Evolutionary conservation across 805 yeast species (phyloP), one percentile per base, ranked within the genome.

Genomic region (Candida broadrunensis): DNA sequence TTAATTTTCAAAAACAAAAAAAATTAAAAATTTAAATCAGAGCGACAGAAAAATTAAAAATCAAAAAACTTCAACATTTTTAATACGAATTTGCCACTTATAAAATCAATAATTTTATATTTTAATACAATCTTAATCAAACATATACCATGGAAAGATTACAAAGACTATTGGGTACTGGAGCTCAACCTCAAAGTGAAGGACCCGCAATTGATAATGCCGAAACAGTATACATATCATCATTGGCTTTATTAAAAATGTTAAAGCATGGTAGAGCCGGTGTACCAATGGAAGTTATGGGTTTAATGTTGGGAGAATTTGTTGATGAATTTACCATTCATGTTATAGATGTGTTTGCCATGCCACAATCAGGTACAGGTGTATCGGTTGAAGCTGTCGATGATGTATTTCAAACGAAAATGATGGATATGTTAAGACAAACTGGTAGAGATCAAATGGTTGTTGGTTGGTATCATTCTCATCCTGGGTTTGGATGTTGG

Each of bases 401-500:
- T 63, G 98, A 95, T 62, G 98, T 95, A 37, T 93, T 93, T 71
- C 99, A 93, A 65, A 90, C 98, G 3, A 87, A 84, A 61, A 95
- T 93, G 99, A 93, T 93, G 99, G 99, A 93, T 60, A 93, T 93
- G 99, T 77, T 93, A 58, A 83, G 86, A 67, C 99, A 93, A 64
- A 93, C 99, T 1, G 99, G 99, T n/a, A 78, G 99, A 64, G 97
- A 90, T 66, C 95, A 93, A 63, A 89, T 88, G 88, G 99, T 93
- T 39, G 99, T 93, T 37, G 99, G 99, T 25, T 93, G 99, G 99
- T 93, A 93, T 71, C 99, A 93, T 62, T 90, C 98, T 12, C 99
- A 93, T 67, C 99, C 99, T 4, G 99, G 99, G 14, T 93, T 91
- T 62, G 99, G 99, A n/a, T 93, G 99, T 72, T 93, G 99, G 99